phyloP scores from a whole-genome alignment of 176 grass and related monocot genomes.

The sorghum (Sorghum bicolor) region DNA sequence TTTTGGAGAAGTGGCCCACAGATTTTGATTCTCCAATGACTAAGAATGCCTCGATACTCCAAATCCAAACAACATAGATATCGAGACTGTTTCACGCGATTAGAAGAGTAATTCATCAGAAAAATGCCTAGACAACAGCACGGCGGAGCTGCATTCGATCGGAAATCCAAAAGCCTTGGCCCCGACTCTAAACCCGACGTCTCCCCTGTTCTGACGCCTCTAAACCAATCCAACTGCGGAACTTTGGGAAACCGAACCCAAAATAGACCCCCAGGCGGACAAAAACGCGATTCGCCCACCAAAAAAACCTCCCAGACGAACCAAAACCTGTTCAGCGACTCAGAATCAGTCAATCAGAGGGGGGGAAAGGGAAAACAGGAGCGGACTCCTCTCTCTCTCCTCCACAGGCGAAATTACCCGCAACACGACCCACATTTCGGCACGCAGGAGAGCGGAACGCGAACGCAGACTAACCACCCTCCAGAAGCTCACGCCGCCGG shows the following conservation, averaged over 20 bases:
- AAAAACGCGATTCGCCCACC: neutral
- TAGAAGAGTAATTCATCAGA: neutral
- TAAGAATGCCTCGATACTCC: neutral
- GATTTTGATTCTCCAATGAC: neutral
- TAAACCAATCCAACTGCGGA: neutral
- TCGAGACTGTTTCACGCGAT: neutral
- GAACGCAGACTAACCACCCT: neutral
- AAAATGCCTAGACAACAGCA: neutral
- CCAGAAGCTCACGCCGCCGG: neutral
- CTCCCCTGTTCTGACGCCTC: neutral
- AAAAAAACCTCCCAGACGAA: neutral
- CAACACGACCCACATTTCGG: slow-evolving; percentile 19
- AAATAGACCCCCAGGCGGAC: neutral
- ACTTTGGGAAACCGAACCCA: neutral
- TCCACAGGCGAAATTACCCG: neutral
- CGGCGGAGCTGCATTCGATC: neutral
- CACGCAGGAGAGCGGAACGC: neutral
- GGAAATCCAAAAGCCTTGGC: neutral
- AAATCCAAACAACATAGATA: slow-evolving; percentile 11
- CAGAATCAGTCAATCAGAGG: fast-evolving
- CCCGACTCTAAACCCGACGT: neutral
- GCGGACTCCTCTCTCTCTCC: neutral
- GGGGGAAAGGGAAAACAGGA: neutral
- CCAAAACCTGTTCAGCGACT: neutral
- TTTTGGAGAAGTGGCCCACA: neutral